Base-by-base conservation (phyloP, 192 early-diverging fungal species). In the Entomortierella lignicola region DNA sequence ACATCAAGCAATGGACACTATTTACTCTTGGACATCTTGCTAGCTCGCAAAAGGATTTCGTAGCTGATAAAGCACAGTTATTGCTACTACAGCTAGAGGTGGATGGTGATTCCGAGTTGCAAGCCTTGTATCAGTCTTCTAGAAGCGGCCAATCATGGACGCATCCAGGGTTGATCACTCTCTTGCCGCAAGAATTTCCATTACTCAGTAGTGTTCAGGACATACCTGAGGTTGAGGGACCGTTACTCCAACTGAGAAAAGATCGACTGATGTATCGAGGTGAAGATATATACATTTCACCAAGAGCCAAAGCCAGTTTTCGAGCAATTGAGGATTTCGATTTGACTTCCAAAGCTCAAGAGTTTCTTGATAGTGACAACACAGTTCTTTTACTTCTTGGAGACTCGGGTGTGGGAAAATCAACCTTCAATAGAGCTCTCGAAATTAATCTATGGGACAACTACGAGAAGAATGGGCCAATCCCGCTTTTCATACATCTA, bases 381-480 rank as follows among this genome's bases (percentile, higher is more conserved):
- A 66, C 44, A 20, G 54, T 66, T 0, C 27, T 66, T 30, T 31
- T 66, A 26, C 5, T 66, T 0, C 41, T 56, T 0, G 64, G 64
- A 31, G 64, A 66, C 26, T 66, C 64, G 55, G 64, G 64, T 4
- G 64, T 20, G 0, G 54, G 64, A 21, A 66, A 66, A 26, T 23
- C 64, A 0, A 66, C 64, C 0, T 66, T 66, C 64, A 66, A 55
- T 54, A 52, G 37, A 0, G 53, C 51, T n/a, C 53, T 66, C 0
- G 64, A 66, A 4, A 10, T 11, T 12, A 47, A 55, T 1, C 54
- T 66, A 1, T 66, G 64, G 64, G n/a, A 55, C 0, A 26, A 12
- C 0, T 66, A 66, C 53, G 34, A 37, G 5, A 55, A 66, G 8
- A 12, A 17, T 0, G 34, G 8, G 4, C 39, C 17, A 2, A 66